Evolutionary conservation across 176 grass and related monocot genomes (phyloP), one percentile per base, ranked within the genome.

Genomic region (Melocanna baccifera): DNA sequence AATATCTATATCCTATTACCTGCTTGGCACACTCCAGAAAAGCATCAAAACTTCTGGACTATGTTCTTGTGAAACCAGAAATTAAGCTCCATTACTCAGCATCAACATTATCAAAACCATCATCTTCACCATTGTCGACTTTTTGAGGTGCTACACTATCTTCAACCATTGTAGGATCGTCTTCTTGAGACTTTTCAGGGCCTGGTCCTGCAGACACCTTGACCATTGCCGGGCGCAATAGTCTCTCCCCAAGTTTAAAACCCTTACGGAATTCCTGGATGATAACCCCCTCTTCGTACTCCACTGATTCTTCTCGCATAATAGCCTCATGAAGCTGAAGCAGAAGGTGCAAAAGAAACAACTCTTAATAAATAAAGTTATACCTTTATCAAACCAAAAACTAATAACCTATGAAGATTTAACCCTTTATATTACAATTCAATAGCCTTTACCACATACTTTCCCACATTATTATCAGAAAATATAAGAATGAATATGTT

Each of bases 241-340:
- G 63, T 69, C 96, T 94, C 32, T 99, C 93, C 3, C 93, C 96
- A 26, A 96, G 90, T 87, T 83, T 95, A 86, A 99, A 99, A 68
- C 93, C 96, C 65, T 94, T 96, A 34, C 96, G 85, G 18, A 99
- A 99, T 89, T 99, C 93, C 86, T 99, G 96, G 83, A 92, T 79
- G 76, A 99, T 90, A 13, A 99, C 81, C 58, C 96, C 93, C 13
- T 99, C 93, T 81, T 91, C 89, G 4, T 79, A 96, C 75, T 96
- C 91, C 18, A 65, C 62, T 39, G 96, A 99, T 39, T 99, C 96
- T 86, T 94, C 93, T 62, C 75, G 85, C 93, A 99, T 94, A 42
- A 99, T 99, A 47, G 96, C 96, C 84, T 99, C 96, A 29, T 99
- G 96, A 78, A 99, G 85, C 96, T 99, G 87, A 62, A 79, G 81